Base-by-base conservation (phyloP, 1,139 yeast species). In the Hyphopichia fennica region DNA sequence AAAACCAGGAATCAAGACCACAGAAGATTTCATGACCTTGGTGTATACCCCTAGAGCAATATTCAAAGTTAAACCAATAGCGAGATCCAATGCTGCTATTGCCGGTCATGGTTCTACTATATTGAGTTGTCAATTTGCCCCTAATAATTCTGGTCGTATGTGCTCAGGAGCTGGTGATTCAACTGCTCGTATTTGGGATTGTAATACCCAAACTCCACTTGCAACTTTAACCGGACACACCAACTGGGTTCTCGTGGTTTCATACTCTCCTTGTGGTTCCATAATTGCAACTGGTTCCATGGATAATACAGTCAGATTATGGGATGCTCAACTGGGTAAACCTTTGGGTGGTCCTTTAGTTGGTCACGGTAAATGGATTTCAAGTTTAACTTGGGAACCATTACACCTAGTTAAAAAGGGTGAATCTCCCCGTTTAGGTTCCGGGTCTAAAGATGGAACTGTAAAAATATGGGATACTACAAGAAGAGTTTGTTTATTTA, bases 121-220 rank as follows among this genome's bases (percentile, higher is more conserved):
- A 46, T 72, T 93, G 51, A 88, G 96, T 45, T 86, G 95, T 38
- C 93, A 87, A 51, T 93, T 95, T 74, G 95, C 99, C 1, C 99
- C 99, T 28, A 79, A 87, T 56, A 84, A 93, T 33, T 82, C 95
- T 13, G 77, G 93, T 4, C 72, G 91, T 51, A 82, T 93, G 85
- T 95, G 89, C 37, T 86, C 97, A 0, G 99, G 99, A 37, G 90
- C 97, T 8, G 99, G 99, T 36, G 99, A 93, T 62, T 81, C 87
- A 35, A 91, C 98, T n/a, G 98, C 98, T 3, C 75, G 98, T 58
- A 81, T 93, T 41, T 93, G 99, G 99, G 98, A 91, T 64, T 87
- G 96, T 63, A 87, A 89, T 57, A 91, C 98, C 0, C 95, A 88
- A 55, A 93, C 99, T 0, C 96, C 97, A 4, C 69, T 83, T 57